Percentiles rank a stretch among this genome's conserved stretches.
Evolutionary conservation across 2,329 filamentous ascomycete genomes (phyloP).

Genomic region (Thielaviopsis euricoi): DNA sequence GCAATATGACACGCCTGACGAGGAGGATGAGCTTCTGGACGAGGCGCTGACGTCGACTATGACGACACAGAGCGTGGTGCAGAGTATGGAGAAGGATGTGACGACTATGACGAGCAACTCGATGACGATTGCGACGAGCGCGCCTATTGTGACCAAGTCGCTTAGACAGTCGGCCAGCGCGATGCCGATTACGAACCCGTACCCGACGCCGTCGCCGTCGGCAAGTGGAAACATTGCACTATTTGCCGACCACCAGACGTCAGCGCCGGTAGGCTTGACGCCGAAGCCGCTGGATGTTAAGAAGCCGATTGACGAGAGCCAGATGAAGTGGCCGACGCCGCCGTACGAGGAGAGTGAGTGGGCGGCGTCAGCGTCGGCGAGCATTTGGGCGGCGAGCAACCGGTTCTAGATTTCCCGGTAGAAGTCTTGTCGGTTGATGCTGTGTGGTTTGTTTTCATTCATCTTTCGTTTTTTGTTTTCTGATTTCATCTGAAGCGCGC

Average conservation of each 20-base stretch:
- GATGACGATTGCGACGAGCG: conserved; percentile 19
- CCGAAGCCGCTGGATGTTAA: conserved; percentile 57
- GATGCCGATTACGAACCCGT: conserved; percentile 41
- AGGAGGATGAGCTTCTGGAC: conserved; percentile 89
- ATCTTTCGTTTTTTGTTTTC: too few species aligned
- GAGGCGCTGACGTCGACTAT: conserved; percentile 51
- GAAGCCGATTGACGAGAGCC: conserved; percentile 28
- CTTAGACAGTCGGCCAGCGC: conserved; percentile 50
- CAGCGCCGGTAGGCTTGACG: conserved; percentile 26
- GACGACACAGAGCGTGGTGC: conserved; percentile 56
- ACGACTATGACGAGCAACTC: too few species aligned
- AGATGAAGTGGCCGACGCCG: conserved; percentile 80
- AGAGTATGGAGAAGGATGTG: conserved; percentile 42
- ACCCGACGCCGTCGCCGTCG: conserved; percentile 56
- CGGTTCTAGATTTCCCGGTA: conserved; percentile 29
- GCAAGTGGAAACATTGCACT: conserved; percentile 64
- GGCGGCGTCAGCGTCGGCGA: conserved; percentile 67
- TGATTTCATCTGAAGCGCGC: too few species aligned
- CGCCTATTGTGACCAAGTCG: conserved; percentile 16
- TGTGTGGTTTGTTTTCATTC: too few species aligned
- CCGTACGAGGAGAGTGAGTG: conserved; percentile 90
- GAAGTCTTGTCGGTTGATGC: too few species aligned
- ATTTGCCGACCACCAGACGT: conserved; percentile 51
- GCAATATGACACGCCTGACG: conserved; percentile 85
- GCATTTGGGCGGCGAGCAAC: conserved; percentile 59